Evolutionary conservation across 345 rosid genomes (phyloP).

Genomic region (Corchorus olitorius): DNA sequence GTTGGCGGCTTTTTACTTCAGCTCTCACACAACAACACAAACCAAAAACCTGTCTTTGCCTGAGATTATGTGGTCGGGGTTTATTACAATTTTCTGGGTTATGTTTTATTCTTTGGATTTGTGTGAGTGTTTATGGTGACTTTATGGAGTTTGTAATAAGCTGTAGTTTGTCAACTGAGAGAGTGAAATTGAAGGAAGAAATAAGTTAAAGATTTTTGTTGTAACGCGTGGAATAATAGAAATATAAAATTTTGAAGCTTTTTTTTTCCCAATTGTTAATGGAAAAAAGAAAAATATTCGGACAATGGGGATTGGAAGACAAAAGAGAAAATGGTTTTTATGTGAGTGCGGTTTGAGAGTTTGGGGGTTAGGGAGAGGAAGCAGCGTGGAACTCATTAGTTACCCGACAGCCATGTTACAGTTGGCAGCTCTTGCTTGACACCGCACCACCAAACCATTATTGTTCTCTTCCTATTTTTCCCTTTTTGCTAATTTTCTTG

Average conservation of each 20-base stretch:
- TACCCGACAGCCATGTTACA: slow-evolving; percentile 40
- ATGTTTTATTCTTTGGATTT: not conserved
- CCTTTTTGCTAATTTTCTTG: too few species aligned
- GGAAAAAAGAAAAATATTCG: not conserved
- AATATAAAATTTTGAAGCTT: not conserved
- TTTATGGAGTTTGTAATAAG: not conserved
- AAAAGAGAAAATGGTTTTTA: not conserved
- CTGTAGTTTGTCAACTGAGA: slow-evolving; percentile 10
- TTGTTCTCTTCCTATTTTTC: not conserved
- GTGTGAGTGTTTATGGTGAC: slow-evolving; percentile 10
- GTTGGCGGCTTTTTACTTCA: not conserved
- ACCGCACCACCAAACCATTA: slow-evolving; percentile 22
- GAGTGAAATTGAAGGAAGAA: not conserved
- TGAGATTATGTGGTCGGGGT: not conserved
- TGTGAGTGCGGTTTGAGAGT: not conserved
- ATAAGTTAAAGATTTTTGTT: not conserved
- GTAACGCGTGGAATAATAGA: slow-evolving; percentile 22
- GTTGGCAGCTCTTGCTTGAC: slow-evolving; percentile 37
- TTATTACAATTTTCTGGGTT: not conserved
- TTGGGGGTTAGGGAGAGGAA: slow-evolving; percentile 8
- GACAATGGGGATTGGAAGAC: not conserved
- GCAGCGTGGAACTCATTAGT: slow-evolving; percentile 19
- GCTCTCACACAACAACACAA: not conserved
- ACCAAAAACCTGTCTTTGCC: not conserved
- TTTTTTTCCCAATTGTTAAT: too few species aligned